Evolutionary conservation across 176 grass and related monocot genomes (phyloP).

Genomic region (Carex parvula): DNA sequence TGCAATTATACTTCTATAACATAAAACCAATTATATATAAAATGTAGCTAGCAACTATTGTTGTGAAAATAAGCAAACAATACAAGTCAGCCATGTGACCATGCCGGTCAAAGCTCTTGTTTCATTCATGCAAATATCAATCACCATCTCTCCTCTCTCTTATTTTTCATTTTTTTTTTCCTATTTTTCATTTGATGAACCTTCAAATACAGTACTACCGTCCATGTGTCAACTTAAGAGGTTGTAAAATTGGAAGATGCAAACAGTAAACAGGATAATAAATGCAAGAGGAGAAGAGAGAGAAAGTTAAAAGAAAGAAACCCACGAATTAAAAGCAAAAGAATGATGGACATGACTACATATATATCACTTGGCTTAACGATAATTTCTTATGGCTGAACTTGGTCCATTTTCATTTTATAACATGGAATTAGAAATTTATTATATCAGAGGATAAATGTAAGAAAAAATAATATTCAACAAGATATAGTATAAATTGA

Average conservation of each 20-base stretch:
- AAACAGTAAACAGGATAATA: background rate
- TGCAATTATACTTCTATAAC: background rate
- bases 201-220: background rate
- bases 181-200: too few species aligned
- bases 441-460: too few species aligned
- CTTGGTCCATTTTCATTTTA: too few species aligned
- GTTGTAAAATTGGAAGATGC: background rate
- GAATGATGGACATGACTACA: background rate
- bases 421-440: too few species aligned
- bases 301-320: slow-evolving; percentile 3
- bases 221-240: background rate
- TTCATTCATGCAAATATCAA: background rate
- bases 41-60: background rate
- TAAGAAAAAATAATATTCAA: too few species aligned
- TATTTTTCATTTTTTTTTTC: background rate
- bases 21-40: background rate
- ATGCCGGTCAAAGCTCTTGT: slow-evolving; percentile 7
- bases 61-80: background rate
- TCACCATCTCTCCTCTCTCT: background rate
- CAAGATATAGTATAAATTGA: too few species aligned
- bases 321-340: slow-evolving; percentile 2
- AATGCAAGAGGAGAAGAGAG: slow-evolving; percentile 1
- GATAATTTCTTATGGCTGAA: background rate
- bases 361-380: background rate
- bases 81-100: slow-evolving; percentile 10